phyloP scores from a whole-genome alignment of 768 basidiomycete genomes.

The Tricholoma sp. region DNA sequence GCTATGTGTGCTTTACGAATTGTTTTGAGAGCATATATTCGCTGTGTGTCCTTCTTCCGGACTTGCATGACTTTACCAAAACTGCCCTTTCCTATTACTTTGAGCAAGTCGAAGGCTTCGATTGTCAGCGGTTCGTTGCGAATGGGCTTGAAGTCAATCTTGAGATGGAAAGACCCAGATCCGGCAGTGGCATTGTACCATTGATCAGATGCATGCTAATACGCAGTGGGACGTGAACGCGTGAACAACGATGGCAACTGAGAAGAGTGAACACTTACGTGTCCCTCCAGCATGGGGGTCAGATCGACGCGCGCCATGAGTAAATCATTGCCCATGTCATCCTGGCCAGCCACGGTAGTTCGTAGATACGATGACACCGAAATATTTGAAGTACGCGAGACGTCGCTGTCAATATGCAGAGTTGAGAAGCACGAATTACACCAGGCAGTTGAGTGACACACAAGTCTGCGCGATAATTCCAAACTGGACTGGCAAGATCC shows the following conservation, averaged over 20 bases:
- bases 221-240: conserved; percentile 9
- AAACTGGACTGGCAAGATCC: conserved; percentile 83
- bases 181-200: conserved; percentile 85
- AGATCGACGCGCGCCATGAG: conserved; percentile 92
- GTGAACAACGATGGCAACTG: conserved; percentile 3
- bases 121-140: conserved; percentile 86
- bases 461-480: conserved; percentile 97
- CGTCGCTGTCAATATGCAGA: conserved; percentile 57
- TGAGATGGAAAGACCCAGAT: conserved; percentile 90
- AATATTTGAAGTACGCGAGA: conserved; percentile 89
- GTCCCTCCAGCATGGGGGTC: conserved; percentile 75
- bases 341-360: conserved; percentile 70
- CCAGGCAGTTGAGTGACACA: conserved; percentile 37
- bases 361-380: conserved; percentile 89
- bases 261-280: conserved; percentile 38
- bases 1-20: conserved; percentile 98
- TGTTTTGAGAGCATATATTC: conserved; percentile 97
- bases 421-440: not conserved
- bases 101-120: conserved; percentile 93
- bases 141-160: conserved; percentile 88
- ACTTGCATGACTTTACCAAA: conserved; percentile 99
- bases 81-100: conserved; percentile 95
- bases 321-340: conserved; percentile 97
- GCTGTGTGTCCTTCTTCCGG: conserved; percentile 95
- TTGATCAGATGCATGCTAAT: conserved; percentile 80